These are phyloP conservation scores for Sphaerulina vaccinii DNA, from an alignment of 2,329 filamentous ascomycete genomes.

Conservation along the genomic window DNA sequence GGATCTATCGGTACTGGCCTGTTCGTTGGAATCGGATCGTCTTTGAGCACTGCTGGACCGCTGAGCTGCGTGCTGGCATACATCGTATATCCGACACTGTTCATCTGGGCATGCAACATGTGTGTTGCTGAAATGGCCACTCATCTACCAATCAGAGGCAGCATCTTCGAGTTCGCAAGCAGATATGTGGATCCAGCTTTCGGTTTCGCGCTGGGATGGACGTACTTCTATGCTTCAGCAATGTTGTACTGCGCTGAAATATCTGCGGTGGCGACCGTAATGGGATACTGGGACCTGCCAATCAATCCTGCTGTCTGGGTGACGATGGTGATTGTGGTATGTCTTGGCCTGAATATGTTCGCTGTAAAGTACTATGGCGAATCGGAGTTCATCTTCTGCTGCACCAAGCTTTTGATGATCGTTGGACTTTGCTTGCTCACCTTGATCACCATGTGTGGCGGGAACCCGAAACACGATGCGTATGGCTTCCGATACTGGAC, in stretches of 20 bases:
- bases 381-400: constrained; percentile 2
- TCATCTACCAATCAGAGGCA: constrained; percentile 16
- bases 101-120: constrained; percentile 18
- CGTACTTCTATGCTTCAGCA: constrained; percentile 50
- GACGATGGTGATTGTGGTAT: constrained; percentile 31
- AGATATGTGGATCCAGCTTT: constrained; percentile 26
- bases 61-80: constrained; percentile 21
- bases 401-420: constrained; percentile 6
- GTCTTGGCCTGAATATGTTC: constrained; percentile 18
- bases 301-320: constrained; percentile 40
- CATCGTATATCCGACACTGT: constrained; percentile 13
- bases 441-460: constrained; percentile 18
- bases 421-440: constrained; percentile 10
- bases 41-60: constrained; percentile 32
- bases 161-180: constrained; percentile 13
- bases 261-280: constrained; percentile 61
- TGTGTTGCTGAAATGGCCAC: constrained; percentile 22
- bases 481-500: constrained; percentile 25
- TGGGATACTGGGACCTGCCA: constrained; percentile 56
- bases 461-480: constrained; percentile 15
- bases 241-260: constrained; percentile 57
- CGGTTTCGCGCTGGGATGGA: constrained; percentile 46
- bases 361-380: constrained; percentile 16
- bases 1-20: constrained; percentile 21
- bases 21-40: constrained; percentile 19